phyloP scores from a whole-genome alignment of 768 basidiomycete genomes.

The Inosperma sp. region DNA sequence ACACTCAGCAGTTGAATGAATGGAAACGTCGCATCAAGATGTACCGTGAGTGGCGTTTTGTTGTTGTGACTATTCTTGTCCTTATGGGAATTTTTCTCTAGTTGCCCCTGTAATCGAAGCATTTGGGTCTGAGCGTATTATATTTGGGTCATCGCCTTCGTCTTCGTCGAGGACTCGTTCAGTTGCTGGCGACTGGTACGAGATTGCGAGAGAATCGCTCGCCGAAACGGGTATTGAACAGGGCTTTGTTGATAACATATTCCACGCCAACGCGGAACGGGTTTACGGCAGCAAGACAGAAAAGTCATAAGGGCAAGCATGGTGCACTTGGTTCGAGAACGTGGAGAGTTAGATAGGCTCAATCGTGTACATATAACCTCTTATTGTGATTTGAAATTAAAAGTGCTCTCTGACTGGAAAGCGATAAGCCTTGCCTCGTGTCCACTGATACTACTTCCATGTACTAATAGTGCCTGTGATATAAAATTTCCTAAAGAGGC shows the following conservation, averaged over 20 bases:
- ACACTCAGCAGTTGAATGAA: constrained; percentile 53
- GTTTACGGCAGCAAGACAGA: constrained; percentile 35
- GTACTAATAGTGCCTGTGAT: no score
- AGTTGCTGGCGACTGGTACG: constrained; percentile 70
- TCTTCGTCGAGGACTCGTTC: constrained; percentile 43
- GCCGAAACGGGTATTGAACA: constrained; percentile 79
- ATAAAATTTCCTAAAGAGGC: constrained; percentile 19
- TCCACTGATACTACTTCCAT: no score
- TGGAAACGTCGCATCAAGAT: constrained; percentile 76
- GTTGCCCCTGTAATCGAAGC: constrained; percentile 82
- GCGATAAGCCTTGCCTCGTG: no score
- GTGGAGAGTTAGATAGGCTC: no score
- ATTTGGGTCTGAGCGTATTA: constrained; percentile 77
- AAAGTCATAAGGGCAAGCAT: neutral
- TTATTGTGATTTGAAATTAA: no score
- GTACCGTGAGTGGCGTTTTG: constrained; percentile 58
- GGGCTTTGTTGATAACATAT: constrained; percentile 70
- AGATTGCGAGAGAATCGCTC: constrained; percentile 71
- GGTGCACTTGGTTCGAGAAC: no score
- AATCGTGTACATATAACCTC: no score
- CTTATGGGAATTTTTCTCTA: constrained; percentile 22
- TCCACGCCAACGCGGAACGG: constrained; percentile 47
- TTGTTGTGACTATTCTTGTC: neutral
- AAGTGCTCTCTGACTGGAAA: no score
- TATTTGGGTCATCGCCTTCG: constrained; percentile 76